Evolutionary conservation across 2,329 filamentous ascomycete genomes (phyloP).

Genomic region (Cadophora gregata): DNA sequence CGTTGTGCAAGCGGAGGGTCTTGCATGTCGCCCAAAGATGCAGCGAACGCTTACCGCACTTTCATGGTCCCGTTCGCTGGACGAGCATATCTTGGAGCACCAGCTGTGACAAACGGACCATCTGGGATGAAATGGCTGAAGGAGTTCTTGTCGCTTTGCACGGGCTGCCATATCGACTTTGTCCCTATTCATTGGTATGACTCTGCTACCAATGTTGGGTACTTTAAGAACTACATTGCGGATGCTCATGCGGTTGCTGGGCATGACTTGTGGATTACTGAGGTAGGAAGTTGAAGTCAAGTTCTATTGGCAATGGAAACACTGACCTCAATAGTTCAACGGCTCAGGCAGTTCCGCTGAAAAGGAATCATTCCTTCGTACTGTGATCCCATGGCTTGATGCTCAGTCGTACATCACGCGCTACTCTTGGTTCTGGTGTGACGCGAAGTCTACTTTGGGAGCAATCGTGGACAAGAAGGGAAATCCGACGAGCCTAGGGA

Average conservation of each 20-base stretch:
- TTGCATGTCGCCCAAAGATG: conserved; percentile 33
- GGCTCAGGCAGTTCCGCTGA: conserved; percentile 41
- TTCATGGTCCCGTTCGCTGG: conserved; percentile 51
- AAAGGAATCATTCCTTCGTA: conserved; percentile 47
- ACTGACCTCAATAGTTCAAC: conserved; percentile 43
- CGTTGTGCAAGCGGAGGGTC: conserved; percentile 43
- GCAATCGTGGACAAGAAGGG: conserved; percentile 8
- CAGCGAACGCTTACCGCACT: conserved; percentile 47
- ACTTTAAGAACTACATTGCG: conserved; percentile 51
- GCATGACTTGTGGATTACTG: conserved; percentile 51
- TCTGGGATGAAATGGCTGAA: conserved; percentile 19
- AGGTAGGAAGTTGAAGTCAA: conserved; percentile 5
- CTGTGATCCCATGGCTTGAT: conserved; percentile 52
- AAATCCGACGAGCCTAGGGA: conserved; percentile 16
- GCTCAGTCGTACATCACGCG: conserved; percentile 33
- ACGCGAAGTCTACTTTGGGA: conserved; percentile 11
- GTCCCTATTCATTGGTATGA: conserved; percentile 56
- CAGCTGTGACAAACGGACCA: conserved; percentile 50
- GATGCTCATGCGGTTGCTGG: conserved; percentile 44
- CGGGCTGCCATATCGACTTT: conserved; percentile 49
- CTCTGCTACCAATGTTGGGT: conserved; percentile 42
- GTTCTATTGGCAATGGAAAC: neutral
- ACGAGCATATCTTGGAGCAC: conserved; percentile 50
- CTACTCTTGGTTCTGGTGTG: conserved; percentile 24
- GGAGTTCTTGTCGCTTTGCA: conserved; percentile 21